Conservation (phyloP, 768 basidiomycete species). For the Amanita inopinata region DNA sequence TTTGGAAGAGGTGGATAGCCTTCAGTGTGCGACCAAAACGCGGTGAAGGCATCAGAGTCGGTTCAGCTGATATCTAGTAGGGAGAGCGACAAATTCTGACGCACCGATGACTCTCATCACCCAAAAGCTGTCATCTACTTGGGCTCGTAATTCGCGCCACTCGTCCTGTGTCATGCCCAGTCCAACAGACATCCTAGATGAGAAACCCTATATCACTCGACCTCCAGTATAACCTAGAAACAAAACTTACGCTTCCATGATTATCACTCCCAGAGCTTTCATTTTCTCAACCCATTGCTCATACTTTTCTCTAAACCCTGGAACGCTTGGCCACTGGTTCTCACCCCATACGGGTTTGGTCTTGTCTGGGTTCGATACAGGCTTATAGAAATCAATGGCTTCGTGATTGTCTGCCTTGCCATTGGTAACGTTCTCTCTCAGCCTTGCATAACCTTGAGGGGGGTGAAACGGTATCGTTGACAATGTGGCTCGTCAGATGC, state of each 20-base stretch:
- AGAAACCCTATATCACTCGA: no score
- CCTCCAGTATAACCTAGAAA: no score
- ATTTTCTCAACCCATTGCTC: conserved; percentile 79
- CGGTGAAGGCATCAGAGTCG: no score
- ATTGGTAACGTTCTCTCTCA: conserved; percentile 82
- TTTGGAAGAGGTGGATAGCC: conserved; percentile 83
- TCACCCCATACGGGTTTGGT: conserved; percentile 68
- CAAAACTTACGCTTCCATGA: conserved; percentile 80
- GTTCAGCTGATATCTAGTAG: no score
- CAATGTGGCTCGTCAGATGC: background rate
- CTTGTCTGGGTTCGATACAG: conserved; percentile 61
- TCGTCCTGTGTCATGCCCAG: conserved; percentile 65
- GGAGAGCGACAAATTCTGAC: conserved; percentile 9
- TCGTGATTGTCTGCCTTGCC: conserved; percentile 83
- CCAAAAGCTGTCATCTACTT: conserved; percentile 87
- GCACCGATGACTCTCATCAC: conserved; percentile 75
- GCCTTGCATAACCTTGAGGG: conserved; percentile 58
- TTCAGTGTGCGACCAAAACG: conserved; percentile 16
- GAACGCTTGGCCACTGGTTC: conserved; percentile 73
- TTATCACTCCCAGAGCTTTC: conserved; percentile 67
- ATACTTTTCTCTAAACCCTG: conserved; percentile 53
- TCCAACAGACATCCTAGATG: conserved; percentile 67
- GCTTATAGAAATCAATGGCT: conserved; percentile 74
- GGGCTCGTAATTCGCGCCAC: conserved; percentile 53
- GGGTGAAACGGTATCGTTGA: no score